Base-by-base conservation (phyloP, 108 stramenopile genomes). In the Skeletonema grethae region DNA sequence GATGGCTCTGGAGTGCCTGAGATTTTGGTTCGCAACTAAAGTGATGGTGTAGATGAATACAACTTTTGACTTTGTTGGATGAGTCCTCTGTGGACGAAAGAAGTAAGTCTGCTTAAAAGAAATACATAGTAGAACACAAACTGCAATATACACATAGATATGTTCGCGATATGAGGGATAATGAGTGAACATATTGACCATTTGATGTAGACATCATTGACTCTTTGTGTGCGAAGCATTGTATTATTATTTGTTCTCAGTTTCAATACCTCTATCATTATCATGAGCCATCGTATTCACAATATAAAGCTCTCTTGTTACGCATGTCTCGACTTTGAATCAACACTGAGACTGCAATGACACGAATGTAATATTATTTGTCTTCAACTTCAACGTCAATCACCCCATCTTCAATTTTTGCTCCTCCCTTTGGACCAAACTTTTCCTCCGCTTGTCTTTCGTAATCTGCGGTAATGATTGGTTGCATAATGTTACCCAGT, bases 1-100 rank as follows among this genome's bases (percentile, higher is more conserved):
- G 94, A 97, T 84, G 90, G 70, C 15, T 72, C 81, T 53, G 96
- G 96, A 34, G 85, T 92, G 22, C 92, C 94, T 15, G 96, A 97
- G 70, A 84, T 97, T 36, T 76, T 96, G 69, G 83, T 93, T 9
- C 84, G 96, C 11, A 90, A 90, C 72, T 79, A 68, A 71, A 32
- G 8, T 22, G 3, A 24, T 20, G 22, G 22, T 24, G 50, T 50
- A 5, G 50, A 20, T 24, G 22, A 53, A 53, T 20, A 50, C 50
- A 38, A 38, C 36, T 4, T 22, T 6, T 22, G 28, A 61, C 1
- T 35, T 61, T 0, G 56, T 57, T 7, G 60, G 20, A 18, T 20
- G 0, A 12, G 20, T 9, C 4, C 0, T 4, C 3, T 58, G 22
- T 28, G 5, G 5, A 24, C 5, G 57, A 58, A 31, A 31, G 57